phyloP scores from a whole-genome alignment of 1,284 basidiomycete genomes.

The Trichosporon inkin region DNA sequence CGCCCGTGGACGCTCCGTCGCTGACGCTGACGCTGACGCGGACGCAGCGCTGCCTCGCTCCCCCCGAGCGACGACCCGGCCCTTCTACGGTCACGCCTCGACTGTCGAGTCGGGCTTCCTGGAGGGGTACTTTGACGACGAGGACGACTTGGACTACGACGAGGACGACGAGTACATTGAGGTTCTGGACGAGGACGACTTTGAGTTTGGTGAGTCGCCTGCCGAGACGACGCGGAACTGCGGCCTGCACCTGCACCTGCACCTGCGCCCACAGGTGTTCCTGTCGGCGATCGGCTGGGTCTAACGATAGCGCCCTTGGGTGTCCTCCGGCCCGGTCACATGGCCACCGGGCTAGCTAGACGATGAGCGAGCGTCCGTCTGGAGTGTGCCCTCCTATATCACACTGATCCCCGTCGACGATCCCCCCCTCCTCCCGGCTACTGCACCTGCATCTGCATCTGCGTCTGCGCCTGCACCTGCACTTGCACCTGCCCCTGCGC shows the following conservation, averaged over 20 bases:
- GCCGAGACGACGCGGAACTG: not conserved
- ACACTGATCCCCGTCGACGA: no score
- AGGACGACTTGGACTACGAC: slow-evolving; percentile 19
- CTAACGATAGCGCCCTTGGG: not conserved
- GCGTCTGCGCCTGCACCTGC: no score
- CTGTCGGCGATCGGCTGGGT: no score
- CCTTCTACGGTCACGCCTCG: slow-evolving; percentile 27
- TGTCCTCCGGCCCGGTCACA: not conserved
- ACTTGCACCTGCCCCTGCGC: no score
- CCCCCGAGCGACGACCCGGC: slow-evolving; percentile 17
- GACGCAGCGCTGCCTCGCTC: slow-evolving; percentile 14
- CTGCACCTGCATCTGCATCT: no score
- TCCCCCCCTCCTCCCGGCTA: no score
- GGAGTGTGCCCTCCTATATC: no score
- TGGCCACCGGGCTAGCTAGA: not conserved
- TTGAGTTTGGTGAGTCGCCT: slow-evolving; percentile 19
- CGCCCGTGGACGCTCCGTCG: not conserved
- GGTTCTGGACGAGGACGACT: slow-evolving; percentile 11
- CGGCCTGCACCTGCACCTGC: not conserved
- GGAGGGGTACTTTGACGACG: slow-evolving; percentile 30
- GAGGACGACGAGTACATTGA: slow-evolving; percentile 30
- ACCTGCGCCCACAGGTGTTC: no score
- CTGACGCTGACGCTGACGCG: not conserved
- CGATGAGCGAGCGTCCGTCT: not conserved
- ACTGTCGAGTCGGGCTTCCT: slow-evolving; percentile 21